Percentiles rank a stretch among this genome's conserved stretches.
Conservation (phyloP, 176 grass and related monocot species). For the Bonia amplexicaulis region DNA sequence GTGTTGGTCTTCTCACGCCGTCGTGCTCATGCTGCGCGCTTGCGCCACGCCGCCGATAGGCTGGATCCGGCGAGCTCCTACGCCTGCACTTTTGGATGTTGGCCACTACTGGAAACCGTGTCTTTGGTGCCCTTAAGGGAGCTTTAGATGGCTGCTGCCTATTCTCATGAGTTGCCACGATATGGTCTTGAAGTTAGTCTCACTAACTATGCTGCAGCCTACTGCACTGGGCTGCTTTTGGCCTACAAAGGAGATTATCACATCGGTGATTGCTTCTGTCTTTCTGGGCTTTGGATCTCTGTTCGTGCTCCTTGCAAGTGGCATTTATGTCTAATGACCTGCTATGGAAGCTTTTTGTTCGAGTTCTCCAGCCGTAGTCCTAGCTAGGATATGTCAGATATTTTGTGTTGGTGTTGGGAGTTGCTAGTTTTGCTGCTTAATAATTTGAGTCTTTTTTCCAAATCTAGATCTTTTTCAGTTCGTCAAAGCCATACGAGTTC, state of each 20-base stretch:
- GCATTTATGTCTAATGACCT: slow-evolving; percentile 70
- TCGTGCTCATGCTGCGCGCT: no score
- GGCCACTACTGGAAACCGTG: no score
- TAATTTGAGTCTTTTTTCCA: no score
- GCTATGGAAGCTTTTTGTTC: background rate
- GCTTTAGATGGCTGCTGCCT: slow-evolving; percentile 56
- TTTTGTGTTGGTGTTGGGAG: background rate
- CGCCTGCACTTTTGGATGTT: no score
- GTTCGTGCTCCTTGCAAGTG: slow-evolving; percentile 82
- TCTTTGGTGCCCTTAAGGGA: no score
- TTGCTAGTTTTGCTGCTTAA: no score
- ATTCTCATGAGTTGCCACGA: slow-evolving; percentile 66
- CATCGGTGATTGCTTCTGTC: slow-evolving; percentile 48
- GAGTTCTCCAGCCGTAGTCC: background rate
- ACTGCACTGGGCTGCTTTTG: slow-evolving; percentile 81
- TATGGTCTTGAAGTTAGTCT: slow-evolving; percentile 79
- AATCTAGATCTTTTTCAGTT: no score
- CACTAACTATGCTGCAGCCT: slow-evolving; percentile 81
- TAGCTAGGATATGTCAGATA: background rate
- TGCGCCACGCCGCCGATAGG: no score
- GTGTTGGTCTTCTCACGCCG: no score
- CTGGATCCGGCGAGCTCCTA: no score
- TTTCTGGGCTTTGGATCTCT: slow-evolving; percentile 95
- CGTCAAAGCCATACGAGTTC: no score
- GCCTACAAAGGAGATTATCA: slow-evolving; percentile 64